These are phyloP conservation scores for Plantago ovata DNA, from an alignment of 257 asterid species.

Conservation along the genomic window DNA sequence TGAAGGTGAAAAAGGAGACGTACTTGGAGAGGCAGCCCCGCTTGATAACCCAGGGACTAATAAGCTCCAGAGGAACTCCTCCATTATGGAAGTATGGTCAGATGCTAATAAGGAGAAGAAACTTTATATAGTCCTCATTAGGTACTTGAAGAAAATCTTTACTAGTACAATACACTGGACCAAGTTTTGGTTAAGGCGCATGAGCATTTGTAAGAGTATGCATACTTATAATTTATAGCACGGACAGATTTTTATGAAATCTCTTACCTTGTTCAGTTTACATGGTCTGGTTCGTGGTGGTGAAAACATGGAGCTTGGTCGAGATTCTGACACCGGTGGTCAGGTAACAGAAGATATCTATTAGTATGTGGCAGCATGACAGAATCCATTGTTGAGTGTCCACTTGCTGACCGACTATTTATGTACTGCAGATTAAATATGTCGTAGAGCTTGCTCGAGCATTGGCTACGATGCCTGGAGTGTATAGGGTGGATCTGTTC, in stretches of 20 bases:
- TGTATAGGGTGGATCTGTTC: conserved; percentile 72
- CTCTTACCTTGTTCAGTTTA: conserved; percentile 39
- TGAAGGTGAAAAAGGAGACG: conserved; percentile 76
- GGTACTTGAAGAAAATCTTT: too few relatives aligned
- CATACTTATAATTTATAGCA: too few relatives aligned
- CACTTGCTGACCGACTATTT: background rate
- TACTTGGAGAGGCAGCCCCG: conserved; percentile 41
- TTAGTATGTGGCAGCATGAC: background rate
- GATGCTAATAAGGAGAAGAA: conserved; percentile 62
- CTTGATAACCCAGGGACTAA: conserved; percentile 51
- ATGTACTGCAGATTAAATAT: conserved; percentile 48
- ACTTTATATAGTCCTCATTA: conserved; percentile 65
- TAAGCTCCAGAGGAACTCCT: conserved; percentile 41
- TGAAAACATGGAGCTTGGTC: conserved; percentile 92
- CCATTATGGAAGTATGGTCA: conserved; percentile 60
- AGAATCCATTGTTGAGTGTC: background rate
- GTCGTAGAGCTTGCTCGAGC: conserved; percentile 83
- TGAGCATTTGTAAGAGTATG: too few relatives aligned
- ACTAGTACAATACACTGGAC: too few relatives aligned
- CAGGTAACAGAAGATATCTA: conserved; percentile 39
- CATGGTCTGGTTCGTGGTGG: conserved; percentile 91
- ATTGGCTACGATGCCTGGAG: conserved; percentile 74
- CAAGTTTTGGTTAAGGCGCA: too few relatives aligned
- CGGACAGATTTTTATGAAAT: conserved; percentile 12
- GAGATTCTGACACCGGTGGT: conserved; percentile 91